Conservation (phyloP, 106 monocot species). For the Phalaenopsis equestris region DNA sequence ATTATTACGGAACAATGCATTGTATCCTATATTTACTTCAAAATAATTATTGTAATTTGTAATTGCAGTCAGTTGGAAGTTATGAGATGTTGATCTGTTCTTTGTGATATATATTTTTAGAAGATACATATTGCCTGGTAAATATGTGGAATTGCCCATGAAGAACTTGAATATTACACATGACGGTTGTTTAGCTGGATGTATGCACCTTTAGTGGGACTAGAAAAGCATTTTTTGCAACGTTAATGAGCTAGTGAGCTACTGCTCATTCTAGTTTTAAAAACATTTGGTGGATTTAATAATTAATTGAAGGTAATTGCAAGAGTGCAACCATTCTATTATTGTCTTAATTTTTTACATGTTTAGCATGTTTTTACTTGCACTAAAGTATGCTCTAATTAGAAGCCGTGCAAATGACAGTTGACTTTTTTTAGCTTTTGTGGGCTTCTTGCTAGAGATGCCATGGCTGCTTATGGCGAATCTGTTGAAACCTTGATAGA, state of each 20-base stretch:
- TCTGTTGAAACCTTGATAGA: no score
- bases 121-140: background rate
- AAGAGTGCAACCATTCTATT: background rate
- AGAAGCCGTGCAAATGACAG: background rate
- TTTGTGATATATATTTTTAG: background rate
- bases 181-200: background rate
- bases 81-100: background rate
- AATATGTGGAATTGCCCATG: background rate
- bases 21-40: constrained; percentile 2
- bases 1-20: background rate
- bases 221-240: background rate
- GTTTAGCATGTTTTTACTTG: background rate
- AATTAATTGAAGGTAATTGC: background rate
- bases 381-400: background rate
- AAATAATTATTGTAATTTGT: constrained; percentile 1
- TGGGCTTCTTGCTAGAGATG: no score
- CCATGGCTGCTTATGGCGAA: no score
- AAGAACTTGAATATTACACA: background rate
- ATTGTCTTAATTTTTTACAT: background rate
- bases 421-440: no score
- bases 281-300: background rate
- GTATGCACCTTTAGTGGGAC: background rate
- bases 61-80: background rate
- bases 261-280: background rate
- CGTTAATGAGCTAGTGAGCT: background rate